phyloP scores from a whole-genome alignment of 1,139 yeast genomes.

The Geotrichum fermentans region DNA sequence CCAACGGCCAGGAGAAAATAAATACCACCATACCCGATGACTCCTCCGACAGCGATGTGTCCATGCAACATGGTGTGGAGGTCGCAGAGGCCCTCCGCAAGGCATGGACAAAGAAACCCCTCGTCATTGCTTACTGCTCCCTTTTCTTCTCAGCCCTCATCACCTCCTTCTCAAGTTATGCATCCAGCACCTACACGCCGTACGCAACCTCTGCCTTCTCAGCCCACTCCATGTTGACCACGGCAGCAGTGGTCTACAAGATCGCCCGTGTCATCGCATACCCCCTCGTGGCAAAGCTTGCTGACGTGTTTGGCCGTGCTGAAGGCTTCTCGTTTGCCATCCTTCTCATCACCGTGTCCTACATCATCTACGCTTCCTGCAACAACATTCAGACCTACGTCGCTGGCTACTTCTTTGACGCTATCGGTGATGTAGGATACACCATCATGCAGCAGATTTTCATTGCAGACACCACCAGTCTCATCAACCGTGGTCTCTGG shows the following conservation, averaged over 20 bases:
- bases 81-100: constrained; percentile 18
- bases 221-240: constrained; percentile 40
- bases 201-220: constrained; percentile 42
- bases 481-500: constrained; percentile 39
- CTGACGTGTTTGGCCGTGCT: constrained; percentile 42
- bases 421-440: constrained; percentile 39
- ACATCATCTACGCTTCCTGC: constrained; percentile 35
- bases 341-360: constrained; percentile 34
- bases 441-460: constrained; percentile 39
- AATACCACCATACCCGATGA: neutral
- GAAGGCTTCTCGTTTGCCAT: constrained; percentile 40
- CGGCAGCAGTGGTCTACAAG: constrained; percentile 41
- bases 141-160: constrained; percentile 42
- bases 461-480: constrained; percentile 41
- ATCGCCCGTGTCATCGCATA: constrained; percentile 41
- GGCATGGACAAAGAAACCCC: constrained; percentile 27
- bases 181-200: constrained; percentile 39
- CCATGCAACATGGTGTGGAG: constrained; percentile 18
- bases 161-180: constrained; percentile 39
- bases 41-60: constrained; percentile 11
- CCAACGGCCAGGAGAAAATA: too few relatives aligned
- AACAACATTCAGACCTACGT: constrained; percentile 35
- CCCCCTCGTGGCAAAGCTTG: constrained; percentile 42
- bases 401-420: constrained; percentile 38
- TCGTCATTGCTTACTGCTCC: constrained; percentile 31